A percentile compares a stretch with the other conserved stretches of the same genome.
phyloP scores from a whole-genome alignment of 805 yeast species.

The Ogataea trehalophila region DNA sequence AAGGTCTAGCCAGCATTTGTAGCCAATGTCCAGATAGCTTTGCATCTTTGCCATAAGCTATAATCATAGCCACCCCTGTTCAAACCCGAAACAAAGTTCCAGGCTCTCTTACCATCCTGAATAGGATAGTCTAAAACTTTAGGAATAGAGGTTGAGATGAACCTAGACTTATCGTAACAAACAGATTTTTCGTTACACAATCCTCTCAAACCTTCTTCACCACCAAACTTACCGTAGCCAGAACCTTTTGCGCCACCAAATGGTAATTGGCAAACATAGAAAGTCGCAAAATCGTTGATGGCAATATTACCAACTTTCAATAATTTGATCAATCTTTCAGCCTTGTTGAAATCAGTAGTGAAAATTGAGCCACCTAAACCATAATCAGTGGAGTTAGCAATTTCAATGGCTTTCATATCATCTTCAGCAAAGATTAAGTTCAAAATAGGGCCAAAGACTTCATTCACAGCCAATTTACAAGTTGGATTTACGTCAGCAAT shows the following conservation, averaged over 20 bases:
- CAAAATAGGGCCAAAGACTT: slow-evolving; percentile 91
- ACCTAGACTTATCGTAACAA: slow-evolving; percentile 76
- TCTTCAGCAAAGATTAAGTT: slow-evolving; percentile 69
- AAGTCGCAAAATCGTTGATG: slow-evolving; percentile 96
- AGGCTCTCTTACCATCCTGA: slow-evolving; percentile 71
- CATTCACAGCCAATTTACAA: slow-evolving; percentile 81
- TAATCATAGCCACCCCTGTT: slow-evolving; percentile 81
- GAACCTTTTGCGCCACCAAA: slow-evolving; percentile 93
- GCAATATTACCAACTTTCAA: slow-evolving; percentile 89
- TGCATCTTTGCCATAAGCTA: slow-evolving; percentile 64
- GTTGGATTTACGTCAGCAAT: slow-evolving; percentile 72
- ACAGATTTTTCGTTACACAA: slow-evolving; percentile 83
- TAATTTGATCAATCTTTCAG: slow-evolving; percentile 57
- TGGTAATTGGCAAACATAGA: slow-evolving; percentile 91
- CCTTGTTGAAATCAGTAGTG: slow-evolving; percentile 54
- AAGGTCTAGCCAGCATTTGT: slow-evolving; percentile 31
- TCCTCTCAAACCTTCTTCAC: slow-evolving; percentile 93
- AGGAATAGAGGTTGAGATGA: slow-evolving; percentile 81
- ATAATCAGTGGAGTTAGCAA: slow-evolving; percentile 81
- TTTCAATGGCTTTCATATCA: slow-evolving; percentile 61
- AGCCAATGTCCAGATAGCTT: slow-evolving; percentile 51
- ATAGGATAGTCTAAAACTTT: slow-evolving; percentile 90
- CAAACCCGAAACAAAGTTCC: slow-evolving; percentile 80
- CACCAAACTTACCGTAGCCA: slow-evolving; percentile 97
- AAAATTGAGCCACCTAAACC: slow-evolving; percentile 93